Conservation (phyloP, 768 basidiomycete genomes). For the Hortiboletus campestris region DNA sequence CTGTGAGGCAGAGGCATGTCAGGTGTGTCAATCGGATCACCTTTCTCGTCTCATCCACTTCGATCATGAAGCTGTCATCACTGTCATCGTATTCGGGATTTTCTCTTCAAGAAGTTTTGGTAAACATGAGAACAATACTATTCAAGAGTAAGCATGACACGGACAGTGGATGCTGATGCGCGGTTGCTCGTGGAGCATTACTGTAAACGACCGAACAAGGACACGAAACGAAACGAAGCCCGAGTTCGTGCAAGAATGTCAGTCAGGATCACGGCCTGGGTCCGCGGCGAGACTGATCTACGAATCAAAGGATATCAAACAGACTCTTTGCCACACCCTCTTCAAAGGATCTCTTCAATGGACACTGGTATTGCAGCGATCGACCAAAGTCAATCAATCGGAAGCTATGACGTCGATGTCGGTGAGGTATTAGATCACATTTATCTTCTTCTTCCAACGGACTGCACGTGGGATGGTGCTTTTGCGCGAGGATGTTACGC, state of each 20-base stretch:
- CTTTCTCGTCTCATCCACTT: too few relatives aligned
- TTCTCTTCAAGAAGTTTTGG: too few relatives aligned
- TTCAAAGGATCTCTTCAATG: background rate
- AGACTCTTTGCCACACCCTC: background rate
- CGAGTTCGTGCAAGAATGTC: too few relatives aligned
- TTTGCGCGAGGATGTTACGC: conserved; percentile 45
- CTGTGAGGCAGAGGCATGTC: too few relatives aligned
- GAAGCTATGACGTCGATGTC: conserved; percentile 27
- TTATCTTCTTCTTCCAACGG: conserved; percentile 7
- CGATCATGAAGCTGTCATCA: too few relatives aligned
- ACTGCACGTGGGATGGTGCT: conserved; percentile 36
- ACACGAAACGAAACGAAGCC: too few relatives aligned
- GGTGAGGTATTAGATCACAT: background rate
- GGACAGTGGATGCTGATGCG: too few relatives aligned
- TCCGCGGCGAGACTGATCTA: background rate
- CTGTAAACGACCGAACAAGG: background rate
- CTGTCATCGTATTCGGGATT: too few relatives aligned
- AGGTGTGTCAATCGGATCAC: too few relatives aligned
- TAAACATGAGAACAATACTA: too few relatives aligned
- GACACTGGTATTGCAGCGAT: background rate
- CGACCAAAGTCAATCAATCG: conserved; percentile 54
- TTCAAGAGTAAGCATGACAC: too few relatives aligned
- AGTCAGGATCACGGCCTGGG: background rate
- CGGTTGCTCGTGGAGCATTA: too few relatives aligned
- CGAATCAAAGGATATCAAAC: background rate